Conservation (phyloP, 352 stramenopile species). For the Pythium phragmitis region DNA sequence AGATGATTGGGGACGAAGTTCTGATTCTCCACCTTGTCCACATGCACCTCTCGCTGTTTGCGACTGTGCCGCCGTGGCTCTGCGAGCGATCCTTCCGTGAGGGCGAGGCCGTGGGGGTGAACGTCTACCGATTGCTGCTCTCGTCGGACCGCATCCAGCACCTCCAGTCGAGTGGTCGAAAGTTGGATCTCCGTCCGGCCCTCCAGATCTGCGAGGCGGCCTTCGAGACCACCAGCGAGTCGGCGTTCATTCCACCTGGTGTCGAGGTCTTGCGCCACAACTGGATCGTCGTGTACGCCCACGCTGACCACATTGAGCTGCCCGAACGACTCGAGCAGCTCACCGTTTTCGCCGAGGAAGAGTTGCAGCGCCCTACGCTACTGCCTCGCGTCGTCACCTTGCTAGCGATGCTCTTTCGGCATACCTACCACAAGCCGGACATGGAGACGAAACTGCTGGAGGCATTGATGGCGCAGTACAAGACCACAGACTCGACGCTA, state of each 20-base stretch:
- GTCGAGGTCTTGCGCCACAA: conserved; percentile 25
- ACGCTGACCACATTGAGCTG: neutral
- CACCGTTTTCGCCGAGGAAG: neutral
- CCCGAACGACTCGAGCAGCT: neutral
- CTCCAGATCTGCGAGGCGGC: conserved; percentile 15
- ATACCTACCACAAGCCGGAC: conserved; percentile 2
- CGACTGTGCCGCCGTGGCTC: conserved; percentile 15
- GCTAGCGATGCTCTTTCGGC: neutral
- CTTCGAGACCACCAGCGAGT: conserved; percentile 1
- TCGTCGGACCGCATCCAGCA: neutral
- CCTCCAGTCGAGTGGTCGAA: neutral
- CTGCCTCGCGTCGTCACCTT: conserved; percentile 16
- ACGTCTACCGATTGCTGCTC: conserved; percentile 13
- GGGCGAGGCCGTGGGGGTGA: conserved; percentile 3
- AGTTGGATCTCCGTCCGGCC: neutral
- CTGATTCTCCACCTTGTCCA: conserved; percentile 18
- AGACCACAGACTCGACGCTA: neutral
- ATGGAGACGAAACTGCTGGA: conserved; percentile 1
- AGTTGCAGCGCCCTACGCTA: neutral
- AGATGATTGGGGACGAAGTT: conserved; percentile 27
- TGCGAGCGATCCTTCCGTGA: conserved; percentile 4
- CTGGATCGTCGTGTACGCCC: conserved; percentile 15
- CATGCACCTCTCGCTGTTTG: conserved; percentile 16
- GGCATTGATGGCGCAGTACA: conserved; percentile 15
- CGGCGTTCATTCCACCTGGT: conserved; percentile 7